Conservation (phyloP, 78 protist genomes). For the slime mould (Dictyostelium discoideum) region dicty_2.7 NC_007089.4:3534001-3534500, state of each 20-base stretch:
- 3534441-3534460: conserved; percentile 15
- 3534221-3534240: neutral
- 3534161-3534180: neutral
- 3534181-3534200: neutral
- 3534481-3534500: neutral
- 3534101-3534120: neutral
- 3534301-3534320: neutral
- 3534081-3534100: too few relatives aligned
- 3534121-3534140: neutral
- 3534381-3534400: neutral
- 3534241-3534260: neutral
- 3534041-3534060: too few relatives aligned
- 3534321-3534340: neutral
- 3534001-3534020: too few relatives aligned
- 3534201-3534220: neutral
- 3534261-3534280: neutral
- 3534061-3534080: too few relatives aligned
- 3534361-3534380: conserved; percentile 3
- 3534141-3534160: neutral
- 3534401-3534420: neutral
- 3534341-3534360: neutral
- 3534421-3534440: neutral
- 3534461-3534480: neutral
- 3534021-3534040: too few relatives aligned
- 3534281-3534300: neutral